Evolutionary conservation across 2,329 filamentous ascomycete species (phyloP), one percentile per base, ranked within the genome.

Genomic region (Beauveria bassiana): DNA sequence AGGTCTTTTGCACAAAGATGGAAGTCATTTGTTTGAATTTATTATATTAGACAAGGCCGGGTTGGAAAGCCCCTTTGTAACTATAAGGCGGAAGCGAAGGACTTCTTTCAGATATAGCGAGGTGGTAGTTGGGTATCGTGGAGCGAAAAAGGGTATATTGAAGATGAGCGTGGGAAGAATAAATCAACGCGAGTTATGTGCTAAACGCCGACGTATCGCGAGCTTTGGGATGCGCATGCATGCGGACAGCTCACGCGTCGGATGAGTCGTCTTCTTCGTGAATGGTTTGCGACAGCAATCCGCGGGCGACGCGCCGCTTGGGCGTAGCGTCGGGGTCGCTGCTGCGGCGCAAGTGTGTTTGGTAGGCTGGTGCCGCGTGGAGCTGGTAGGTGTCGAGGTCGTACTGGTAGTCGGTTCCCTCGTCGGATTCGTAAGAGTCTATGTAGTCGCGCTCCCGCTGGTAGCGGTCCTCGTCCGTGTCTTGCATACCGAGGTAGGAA

Each of bases 211-310:
- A 28, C 16, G 3, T 14, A 22, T 18, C 10, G 20, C 18, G 31
- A 49, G 16, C n/a, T 20, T 49, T 28, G 8, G 9, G 1, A 9
- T 20, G 10, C 26, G 28, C n/a, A n/a, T 38, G 26, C 34, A 38
- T 3, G 14, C 34, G 34, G 22, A 34, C 34, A 12, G 20, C 5
- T 49, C 38, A 60, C 3, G 9, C 58, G 46, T 80, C 81, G 24
- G 80, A 84, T 66, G 79, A 79, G 70, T 89, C 87, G 57, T 88
- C 86, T 70, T 91, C 88, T 71, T 90, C 88, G 62, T 88, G 80
- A 64, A 91, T 91, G 0, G 85, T 88, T 69, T 88, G 85, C 31
- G 81, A 79, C 49, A 88, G 73, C 20, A 90, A 70, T 1, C 81
- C 81, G 56, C 77, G 74, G 5, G 74, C 74, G 53, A 76, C 73